Conservation (phyloP, 2,329 filamentous ascomycete species). For the Macrophomina tecta region DNA sequence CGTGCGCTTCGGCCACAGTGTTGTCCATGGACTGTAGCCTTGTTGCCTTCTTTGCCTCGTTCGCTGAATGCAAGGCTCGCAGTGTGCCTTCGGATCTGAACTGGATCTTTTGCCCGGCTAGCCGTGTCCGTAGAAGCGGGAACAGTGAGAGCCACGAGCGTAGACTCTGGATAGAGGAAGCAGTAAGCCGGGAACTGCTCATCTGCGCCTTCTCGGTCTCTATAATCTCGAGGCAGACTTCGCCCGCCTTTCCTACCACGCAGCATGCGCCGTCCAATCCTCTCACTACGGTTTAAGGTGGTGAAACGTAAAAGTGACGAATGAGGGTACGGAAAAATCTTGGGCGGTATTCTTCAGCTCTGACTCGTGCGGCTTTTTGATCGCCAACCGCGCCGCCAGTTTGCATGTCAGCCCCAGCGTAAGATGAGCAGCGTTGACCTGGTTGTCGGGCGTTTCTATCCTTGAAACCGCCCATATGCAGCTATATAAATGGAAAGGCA, state of each 20-base stretch:
- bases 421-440: background rate
- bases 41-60: background rate
- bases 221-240: no score
- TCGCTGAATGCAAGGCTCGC: no score
- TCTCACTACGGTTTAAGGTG: no score
- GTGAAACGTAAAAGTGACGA: background rate
- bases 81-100: no score
- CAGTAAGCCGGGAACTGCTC: no score
- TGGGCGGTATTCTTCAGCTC: background rate
- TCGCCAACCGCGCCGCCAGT: background rate
- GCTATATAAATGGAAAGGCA: background rate
- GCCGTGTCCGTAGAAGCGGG: no score
- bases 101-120: no score
- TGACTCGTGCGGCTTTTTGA: background rate
- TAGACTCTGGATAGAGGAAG: no score
- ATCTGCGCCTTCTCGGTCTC: no score
- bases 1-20: background rate
- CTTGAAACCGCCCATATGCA: background rate
- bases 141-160: no score
- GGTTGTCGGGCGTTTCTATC: background rate
- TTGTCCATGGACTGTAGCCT: background rate
- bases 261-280: no score
- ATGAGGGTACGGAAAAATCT: background rate
- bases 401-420: background rate
- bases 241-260: no score